Conservation (phyloP, 768 basidiomycete genomes). For the Serendipita sp. region DNA sequence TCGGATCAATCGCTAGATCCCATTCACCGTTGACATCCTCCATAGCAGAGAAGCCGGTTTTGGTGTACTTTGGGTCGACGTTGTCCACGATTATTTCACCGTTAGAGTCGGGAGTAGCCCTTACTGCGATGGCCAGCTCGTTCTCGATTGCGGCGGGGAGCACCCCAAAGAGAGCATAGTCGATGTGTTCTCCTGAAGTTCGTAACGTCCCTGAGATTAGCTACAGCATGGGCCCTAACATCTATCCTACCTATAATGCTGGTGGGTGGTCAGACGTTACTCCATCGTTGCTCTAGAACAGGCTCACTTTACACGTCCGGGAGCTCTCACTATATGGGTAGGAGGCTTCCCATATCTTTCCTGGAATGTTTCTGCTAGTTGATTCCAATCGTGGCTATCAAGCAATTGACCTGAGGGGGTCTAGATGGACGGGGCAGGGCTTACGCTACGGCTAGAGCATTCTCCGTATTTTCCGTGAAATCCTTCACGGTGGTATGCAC, state of each 20-base stretch:
- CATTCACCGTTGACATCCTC: slow-evolving; percentile 31
- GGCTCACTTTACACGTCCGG: slow-evolving; percentile 62
- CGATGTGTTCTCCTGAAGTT: slow-evolving; percentile 60
- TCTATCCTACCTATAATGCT: not conserved
- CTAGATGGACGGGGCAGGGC: not conserved
- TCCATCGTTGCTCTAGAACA: not conserved
- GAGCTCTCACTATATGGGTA: slow-evolving; percentile 56
- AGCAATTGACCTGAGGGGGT: not conserved
- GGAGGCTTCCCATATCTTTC: slow-evolving; percentile 49
- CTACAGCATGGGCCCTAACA: slow-evolving; percentile 5
- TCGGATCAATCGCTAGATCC: slow-evolving; percentile 60
- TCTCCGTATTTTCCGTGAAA: not conserved
- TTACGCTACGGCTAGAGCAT: not conserved
- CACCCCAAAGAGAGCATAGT: slow-evolving; percentile 70
- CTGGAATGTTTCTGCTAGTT: slow-evolving; percentile 44
- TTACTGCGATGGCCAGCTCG: slow-evolving; percentile 60
- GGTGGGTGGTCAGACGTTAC: not conserved
- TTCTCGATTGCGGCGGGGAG: slow-evolving; percentile 73
- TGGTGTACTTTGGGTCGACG: slow-evolving; percentile 36
- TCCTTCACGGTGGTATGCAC: not conserved
- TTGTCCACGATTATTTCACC: slow-evolving; percentile 14
- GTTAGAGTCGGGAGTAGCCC: slow-evolving; percentile 21
- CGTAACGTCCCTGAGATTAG: slow-evolving; percentile 21
- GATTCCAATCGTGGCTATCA: slow-evolving; percentile 31
- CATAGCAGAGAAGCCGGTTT: slow-evolving; percentile 41